Percentiles rank a stretch among this genome's conserved stretches.
phyloP scores from a whole-genome alignment of 352 stramenopile genomes.

The Globisporangium camurandrum region DNA sequence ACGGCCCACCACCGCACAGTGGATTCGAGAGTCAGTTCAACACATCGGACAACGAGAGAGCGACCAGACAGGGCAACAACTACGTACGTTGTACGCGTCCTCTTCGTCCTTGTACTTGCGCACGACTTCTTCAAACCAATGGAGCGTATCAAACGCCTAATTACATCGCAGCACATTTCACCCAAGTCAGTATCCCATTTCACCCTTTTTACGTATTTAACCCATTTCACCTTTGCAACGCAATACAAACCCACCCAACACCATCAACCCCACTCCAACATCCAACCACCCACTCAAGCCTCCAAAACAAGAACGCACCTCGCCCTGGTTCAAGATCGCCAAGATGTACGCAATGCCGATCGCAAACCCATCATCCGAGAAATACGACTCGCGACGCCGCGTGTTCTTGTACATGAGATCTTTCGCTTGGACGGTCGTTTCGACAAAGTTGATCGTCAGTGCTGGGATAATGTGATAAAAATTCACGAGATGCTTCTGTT shows the following conservation, averaged over 20 bases:
- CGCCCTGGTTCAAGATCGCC: constrained; percentile 84
- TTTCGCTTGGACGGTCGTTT: constrained; percentile 87
- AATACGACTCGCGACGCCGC: constrained; percentile 90
- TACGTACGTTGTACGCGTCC: constrained; percentile 54
- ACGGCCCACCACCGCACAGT: too few relatives aligned
- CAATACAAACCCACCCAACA: too few relatives aligned
- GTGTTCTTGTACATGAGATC: constrained; percentile 96
- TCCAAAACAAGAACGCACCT: constrained; percentile 24
- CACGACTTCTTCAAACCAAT: constrained; percentile 88
- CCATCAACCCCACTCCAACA: background rate
- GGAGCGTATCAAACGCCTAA: constrained; percentile 80
- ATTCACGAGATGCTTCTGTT: constrained; percentile 89
- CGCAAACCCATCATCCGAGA: constrained; percentile 93
- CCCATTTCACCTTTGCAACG: too few relatives aligned
- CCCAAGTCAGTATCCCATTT: too few relatives aligned
- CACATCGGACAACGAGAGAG: too few relatives aligned
- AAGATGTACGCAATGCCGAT: constrained; percentile 93
- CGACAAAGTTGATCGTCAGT: constrained; percentile 87
- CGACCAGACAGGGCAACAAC: background rate
- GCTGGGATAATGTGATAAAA: constrained; percentile 89
- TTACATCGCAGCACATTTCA: too few relatives aligned
- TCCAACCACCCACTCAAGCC: background rate
- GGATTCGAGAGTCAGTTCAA: background rate
- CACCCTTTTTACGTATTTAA: too few relatives aligned
- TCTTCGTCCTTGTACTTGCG: constrained; percentile 85